Base-by-base conservation (phyloP, 2,329 filamentous ascomycete species). In the Aspergillus versicolor region DNA sequence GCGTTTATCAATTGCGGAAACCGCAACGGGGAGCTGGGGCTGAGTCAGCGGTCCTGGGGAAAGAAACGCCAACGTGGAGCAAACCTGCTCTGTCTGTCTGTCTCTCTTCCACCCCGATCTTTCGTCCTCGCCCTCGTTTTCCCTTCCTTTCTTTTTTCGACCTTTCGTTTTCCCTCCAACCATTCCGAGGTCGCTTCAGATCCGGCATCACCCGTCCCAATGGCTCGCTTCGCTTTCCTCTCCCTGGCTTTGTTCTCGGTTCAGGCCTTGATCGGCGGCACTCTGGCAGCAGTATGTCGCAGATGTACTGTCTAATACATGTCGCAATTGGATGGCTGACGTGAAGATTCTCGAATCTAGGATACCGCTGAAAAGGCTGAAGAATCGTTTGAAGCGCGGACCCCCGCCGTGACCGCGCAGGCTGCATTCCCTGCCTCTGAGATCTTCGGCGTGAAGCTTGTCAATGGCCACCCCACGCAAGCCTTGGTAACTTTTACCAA, bases 391-490 rank as follows among this genome's bases (percentile, higher is more conserved):
- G 84, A 77, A 80, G 88, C 71, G 74, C 87, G 79, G 64, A 82
- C 77, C 60, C 73, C 85, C 59, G 79, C 79, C 57, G 81, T 88
- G 63, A 75, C 77, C 53, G 79, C 85, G 61, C 77, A 80, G 51
- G 79, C 84, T 57, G 79, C 81, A 34, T 88, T 88, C 75, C 85
- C 85, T 30, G 76, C 84, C 63, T 80, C 83, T 57, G 91, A 95
- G 80, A 88, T 96, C 76, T 94, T 97, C 67, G 94, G 93, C 68
- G 87, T 97, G 67, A 96, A 96, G 84, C 87, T 97, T 66, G 85
- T 97, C 81, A 99, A 99, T 74, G 91, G 92, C 70, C 88, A 88
- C 64, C 86, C 91, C 42, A 96, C 92, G 62, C 86, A 90, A 75
- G 89, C 92, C 37, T 78, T 95, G 53, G 79, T 99, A 67, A 87